A percentile compares a stretch with the other conserved stretches of the same genome.
phyloP scores from a whole-genome alignment of 2,329 filamentous ascomycete species.

The Neofusicoccum sp. region DNA sequence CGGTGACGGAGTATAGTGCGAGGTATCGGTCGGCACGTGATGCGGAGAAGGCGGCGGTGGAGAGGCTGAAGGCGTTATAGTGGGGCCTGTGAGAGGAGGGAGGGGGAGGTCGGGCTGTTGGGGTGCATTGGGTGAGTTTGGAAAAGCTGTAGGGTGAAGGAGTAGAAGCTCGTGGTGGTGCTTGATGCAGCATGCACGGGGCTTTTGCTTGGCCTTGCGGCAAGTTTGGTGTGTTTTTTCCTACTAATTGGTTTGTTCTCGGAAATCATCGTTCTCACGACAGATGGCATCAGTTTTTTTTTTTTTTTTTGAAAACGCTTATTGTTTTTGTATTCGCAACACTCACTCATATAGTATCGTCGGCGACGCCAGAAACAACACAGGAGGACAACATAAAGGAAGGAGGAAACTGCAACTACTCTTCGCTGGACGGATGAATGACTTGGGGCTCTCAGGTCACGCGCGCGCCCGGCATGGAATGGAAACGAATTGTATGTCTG shows the following conservation, averaged over 20 bases:
- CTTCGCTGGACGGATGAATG: background rate
- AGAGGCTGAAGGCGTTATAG: background rate
- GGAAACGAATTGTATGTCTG: background rate
- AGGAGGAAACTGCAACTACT: background rate
- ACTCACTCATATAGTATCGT: constrained; percentile 6
- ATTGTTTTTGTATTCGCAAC: background rate
- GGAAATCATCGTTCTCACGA: background rate
- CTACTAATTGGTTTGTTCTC: constrained; percentile 4
- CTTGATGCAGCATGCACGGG: background rate
- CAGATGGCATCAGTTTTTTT: background rate
- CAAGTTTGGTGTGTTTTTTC: background rate
- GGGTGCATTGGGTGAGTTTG: background rate
- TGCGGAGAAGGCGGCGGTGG: background rate
- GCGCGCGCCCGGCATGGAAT: background rate
- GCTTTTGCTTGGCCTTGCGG: background rate
- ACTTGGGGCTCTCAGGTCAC: background rate
- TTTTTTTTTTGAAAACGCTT: background rate
- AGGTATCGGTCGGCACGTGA: constrained; percentile 18
- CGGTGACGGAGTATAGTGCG: constrained; percentile 4
- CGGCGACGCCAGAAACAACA: background rate
- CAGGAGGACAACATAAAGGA: background rate
- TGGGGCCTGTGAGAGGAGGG: background rate
- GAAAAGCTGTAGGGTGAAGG: background rate
- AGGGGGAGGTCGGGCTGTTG: background rate
- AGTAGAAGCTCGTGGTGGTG: background rate